phyloP scores from a whole-genome alignment of 768 basidiomycete genomes.

The Pleurotus tuoliensis region DNA sequence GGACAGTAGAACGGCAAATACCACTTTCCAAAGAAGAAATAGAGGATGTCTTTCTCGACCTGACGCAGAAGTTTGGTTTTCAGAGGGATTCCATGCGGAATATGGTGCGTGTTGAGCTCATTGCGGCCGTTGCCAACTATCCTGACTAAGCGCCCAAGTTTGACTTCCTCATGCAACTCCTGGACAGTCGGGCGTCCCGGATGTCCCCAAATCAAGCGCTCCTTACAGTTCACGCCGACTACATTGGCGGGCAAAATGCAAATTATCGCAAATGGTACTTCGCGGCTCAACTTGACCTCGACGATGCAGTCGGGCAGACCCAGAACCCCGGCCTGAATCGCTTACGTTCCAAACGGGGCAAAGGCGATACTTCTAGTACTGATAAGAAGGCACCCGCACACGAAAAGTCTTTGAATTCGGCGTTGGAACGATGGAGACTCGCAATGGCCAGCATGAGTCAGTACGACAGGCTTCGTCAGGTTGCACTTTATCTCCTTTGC shows the following conservation, averaged over 20 bases:
- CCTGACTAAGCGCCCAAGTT: constrained; percentile 48
- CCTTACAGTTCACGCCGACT: constrained; percentile 94
- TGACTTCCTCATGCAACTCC: constrained; percentile 95
- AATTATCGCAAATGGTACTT: constrained; percentile 99
- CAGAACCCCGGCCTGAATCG: constrained; percentile 90
- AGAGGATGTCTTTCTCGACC: constrained; percentile 95
- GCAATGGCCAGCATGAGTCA: constrained; percentile 99
- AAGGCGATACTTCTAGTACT: not conserved
- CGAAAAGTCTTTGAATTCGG: constrained; percentile 69
- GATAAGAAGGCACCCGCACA: constrained; percentile 47
- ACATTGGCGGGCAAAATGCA: constrained; percentile 96
- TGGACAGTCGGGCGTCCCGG: constrained; percentile 94
- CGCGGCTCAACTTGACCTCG: constrained; percentile 96
- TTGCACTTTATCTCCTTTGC: constrained; percentile 90
- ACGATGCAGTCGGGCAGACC: constrained; percentile 90
- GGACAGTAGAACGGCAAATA: constrained; percentile 88
- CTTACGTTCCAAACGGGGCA: constrained; percentile 62
- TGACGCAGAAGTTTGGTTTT: constrained; percentile 98
- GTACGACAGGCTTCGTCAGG: constrained; percentile 94
- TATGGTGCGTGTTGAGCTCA: constrained; percentile 54
- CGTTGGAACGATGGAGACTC: constrained; percentile 90
- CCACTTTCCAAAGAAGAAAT: constrained; percentile 99
- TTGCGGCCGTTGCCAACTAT: constrained; percentile 4
- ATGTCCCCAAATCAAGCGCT: constrained; percentile 97
- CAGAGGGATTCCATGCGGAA: constrained; percentile 94